Evolutionary conservation across 1,284 basidiomycete genomes (phyloP).

Genomic region (Cutaneotrichosporon dermatis): DNA sequence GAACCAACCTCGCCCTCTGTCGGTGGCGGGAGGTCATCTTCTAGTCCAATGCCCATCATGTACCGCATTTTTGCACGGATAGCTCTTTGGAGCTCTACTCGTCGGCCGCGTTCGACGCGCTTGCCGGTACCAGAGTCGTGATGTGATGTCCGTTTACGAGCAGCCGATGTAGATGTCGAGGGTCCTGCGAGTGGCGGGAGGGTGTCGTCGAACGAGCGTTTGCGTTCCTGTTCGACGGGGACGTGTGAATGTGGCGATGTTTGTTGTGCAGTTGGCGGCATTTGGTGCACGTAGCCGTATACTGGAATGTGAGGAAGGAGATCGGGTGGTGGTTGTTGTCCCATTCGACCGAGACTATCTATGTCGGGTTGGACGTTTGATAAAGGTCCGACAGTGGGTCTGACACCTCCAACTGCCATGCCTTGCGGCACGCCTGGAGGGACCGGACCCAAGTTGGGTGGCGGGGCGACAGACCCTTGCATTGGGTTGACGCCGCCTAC

Average conservation of each 20-base stretch:
- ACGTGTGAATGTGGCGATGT: not conserved
- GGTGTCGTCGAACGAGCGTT: not conserved
- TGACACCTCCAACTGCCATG: not conserved
- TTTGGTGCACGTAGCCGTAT: not conserved
- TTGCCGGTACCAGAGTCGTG: slow-evolving; percentile 19
- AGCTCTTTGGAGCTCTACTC: slow-evolving; percentile 20
- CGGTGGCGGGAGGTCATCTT: slow-evolving; percentile 20
- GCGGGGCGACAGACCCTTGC: no score
- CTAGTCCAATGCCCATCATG: slow-evolving; percentile 21
- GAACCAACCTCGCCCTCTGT: not conserved
- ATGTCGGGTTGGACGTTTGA: no score
- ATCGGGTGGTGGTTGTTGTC: not conserved
- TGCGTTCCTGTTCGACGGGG: not conserved
- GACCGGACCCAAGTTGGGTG: no score
- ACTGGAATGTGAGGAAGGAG: not conserved
- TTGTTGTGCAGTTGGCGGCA: not conserved
- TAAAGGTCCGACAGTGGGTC: no score
- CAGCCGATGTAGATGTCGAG: not conserved
- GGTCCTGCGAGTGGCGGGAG: not conserved
- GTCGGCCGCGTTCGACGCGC: slow-evolving; percentile 16
- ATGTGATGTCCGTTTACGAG: slow-evolving; percentile 7
- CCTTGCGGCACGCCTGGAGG: not conserved
- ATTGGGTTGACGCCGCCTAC: not conserved
- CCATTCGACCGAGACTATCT: not conserved
- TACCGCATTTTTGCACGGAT: slow-evolving; percentile 24